Evolutionary conservation across 2,329 filamentous ascomycete genomes (phyloP).

Genomic region (Zymoseptoria tritici): DNA sequence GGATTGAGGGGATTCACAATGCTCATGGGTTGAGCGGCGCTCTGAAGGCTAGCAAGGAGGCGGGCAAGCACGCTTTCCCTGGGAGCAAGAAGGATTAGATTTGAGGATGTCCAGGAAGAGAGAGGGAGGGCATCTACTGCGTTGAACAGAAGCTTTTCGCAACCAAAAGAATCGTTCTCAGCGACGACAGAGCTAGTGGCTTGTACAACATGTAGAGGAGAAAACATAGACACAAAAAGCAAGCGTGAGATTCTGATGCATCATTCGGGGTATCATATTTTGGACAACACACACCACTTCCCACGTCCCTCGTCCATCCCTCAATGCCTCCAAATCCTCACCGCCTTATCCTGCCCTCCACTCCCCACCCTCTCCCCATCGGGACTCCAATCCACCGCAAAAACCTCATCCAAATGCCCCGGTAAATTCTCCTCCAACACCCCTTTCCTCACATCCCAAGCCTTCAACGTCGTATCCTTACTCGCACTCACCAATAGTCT

Average conservation of each 20-base stretch:
- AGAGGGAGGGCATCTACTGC: background rate
- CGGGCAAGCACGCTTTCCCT: slow-evolving; percentile 27
- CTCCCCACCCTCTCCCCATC: slow-evolving; percentile 84
- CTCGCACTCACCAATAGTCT: slow-evolving; percentile 78
- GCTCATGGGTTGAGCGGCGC: slow-evolving; percentile 66
- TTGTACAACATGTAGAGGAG: background rate
- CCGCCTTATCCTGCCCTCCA: slow-evolving; percentile 82
- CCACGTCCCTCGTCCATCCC: background rate
- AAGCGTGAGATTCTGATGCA: background rate
- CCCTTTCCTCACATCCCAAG: slow-evolving; percentile 82
- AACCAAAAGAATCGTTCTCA: background rate
- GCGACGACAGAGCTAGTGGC: background rate
- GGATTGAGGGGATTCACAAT: slow-evolving; percentile 62
- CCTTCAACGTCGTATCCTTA: slow-evolving; percentile 89
- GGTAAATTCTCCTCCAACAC: slow-evolving; percentile 79
- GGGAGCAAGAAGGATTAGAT: slow-evolving; percentile 15
- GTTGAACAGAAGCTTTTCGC: background rate
- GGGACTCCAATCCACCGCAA: slow-evolving; percentile 89
- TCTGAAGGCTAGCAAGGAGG: slow-evolving; percentile 43
- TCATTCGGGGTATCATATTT: background rate
- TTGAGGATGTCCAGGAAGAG: background rate
- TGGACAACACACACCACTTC: background rate
- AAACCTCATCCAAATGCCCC: slow-evolving; percentile 87
- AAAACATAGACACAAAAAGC: background rate
- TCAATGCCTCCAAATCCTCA: slow-evolving; percentile 58